Base-by-base conservation (phyloP, 2,329 filamentous ascomycete genomes). In the Diplocarpon mali region DNA sequence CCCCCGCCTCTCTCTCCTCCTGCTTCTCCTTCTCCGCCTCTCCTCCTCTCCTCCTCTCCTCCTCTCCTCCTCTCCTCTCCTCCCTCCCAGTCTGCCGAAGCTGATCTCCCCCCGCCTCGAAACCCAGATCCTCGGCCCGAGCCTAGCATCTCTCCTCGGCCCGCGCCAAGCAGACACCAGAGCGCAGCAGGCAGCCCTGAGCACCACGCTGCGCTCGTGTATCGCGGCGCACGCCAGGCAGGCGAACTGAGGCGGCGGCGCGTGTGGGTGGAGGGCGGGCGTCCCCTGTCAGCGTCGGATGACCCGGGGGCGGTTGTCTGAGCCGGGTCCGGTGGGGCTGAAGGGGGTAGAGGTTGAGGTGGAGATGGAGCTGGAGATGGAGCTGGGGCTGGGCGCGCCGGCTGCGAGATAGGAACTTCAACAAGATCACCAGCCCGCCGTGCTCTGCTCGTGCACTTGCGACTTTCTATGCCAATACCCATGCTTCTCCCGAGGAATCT, bases 331-430 rank as follows among this genome's bases (percentile, higher is more conserved):
- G 30, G 4, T 10, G 30, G 30, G 30, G 11, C n/a, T 3, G 30
- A 32, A 32, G 30, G 30, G 30, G 10, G 30, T 12, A 9, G n/a
- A 3, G n/a, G 30, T 32, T 3, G 11, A 5, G 11, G 30, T 3
- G 30, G n/a, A 10, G 30, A 14, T 5, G 4, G 30, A 9, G 30
- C 29, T 30, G 8, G 29, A 13, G 29, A 30, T 8, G 29, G 8
- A 8, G 29, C 13, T 30, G 30, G 11, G 30, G 11, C n/a, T 32
- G n/a, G 11, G 5, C 3, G 30, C 30, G n/a, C 10, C 4, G 30
- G 11, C 50, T 51, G 35, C 53, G 41, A 2, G 51, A 45, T 2
- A 48, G 37, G 3, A 52, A 48, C 40, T 51, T 48, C 17, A 24
- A 24, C 20, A 24, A 24, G 3, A 24, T 24, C 20, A 24, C 7